These are phyloP conservation scores for Neurospora sp. DNA, from an alignment of 495 filamentous ascomycete species.

Conservation along the genomic window DNA sequence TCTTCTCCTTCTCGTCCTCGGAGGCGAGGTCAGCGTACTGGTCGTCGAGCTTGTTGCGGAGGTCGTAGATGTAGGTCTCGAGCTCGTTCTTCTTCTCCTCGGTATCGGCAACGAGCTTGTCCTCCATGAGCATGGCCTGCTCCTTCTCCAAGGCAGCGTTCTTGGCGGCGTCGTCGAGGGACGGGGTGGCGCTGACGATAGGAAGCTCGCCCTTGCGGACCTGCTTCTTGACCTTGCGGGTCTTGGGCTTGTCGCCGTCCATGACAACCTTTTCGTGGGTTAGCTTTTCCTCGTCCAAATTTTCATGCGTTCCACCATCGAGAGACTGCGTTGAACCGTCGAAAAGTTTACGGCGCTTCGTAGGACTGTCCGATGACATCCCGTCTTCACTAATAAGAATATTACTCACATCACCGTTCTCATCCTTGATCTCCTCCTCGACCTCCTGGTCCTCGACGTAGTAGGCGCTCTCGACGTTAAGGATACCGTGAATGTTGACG, in stretches of 20 bases:
- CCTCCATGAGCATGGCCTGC: conserved; percentile 86
- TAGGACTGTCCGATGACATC: background rate
- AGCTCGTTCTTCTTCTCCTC: conserved; percentile 99
- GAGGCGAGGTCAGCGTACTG: conserved; percentile 78
- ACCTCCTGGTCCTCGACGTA: conserved; percentile 97
- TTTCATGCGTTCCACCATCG: background rate
- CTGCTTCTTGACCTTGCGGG: conserved; percentile 98
- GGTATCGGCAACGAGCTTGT: conserved; percentile 96
- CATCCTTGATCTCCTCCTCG: conserved; percentile 79
- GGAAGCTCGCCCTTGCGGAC: conserved; percentile 95
- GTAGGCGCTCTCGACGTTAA: conserved; percentile 96
- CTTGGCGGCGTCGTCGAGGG: conserved; percentile 61
- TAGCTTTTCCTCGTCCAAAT: background rate
- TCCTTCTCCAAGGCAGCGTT: conserved; percentile 66
- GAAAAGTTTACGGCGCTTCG: background rate
- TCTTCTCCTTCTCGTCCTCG: conserved; percentile 85
- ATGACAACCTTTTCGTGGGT: conserved; percentile 42
- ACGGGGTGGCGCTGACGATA: conserved; percentile 70
- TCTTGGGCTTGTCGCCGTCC: conserved; percentile 78
- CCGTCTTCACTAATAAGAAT: conserved; percentile 1
- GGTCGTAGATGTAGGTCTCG: conserved; percentile 92
- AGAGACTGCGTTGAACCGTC: background rate
- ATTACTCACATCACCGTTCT: conserved; percentile 58
- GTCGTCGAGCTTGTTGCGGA: conserved; percentile 87
- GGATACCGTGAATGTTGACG: conserved; percentile 89